phyloP scores from a whole-genome alignment of 2,329 filamentous ascomycete genomes.

The Hirsutella rhossiliensis region DNA sequence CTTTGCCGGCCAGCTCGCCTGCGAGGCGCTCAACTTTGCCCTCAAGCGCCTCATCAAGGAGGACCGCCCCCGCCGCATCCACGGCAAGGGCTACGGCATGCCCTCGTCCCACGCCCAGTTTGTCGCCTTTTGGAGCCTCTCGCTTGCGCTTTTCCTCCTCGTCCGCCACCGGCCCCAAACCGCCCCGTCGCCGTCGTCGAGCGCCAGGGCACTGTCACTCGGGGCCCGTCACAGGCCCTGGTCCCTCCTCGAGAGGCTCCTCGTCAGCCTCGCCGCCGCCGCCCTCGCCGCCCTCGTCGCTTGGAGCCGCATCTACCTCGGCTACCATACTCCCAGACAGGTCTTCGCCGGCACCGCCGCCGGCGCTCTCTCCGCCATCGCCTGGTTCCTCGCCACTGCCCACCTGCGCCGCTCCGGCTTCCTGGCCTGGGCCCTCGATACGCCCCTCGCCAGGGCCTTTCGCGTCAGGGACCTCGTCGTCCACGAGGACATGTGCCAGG shows the following conservation, averaged over 20 bases:
- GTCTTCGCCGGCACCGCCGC: conserved; percentile 69
- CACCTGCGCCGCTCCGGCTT: conserved; percentile 53
- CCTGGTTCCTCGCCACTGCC: conserved; percentile 69
- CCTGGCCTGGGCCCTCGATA: conserved; percentile 60
- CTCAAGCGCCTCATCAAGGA: conserved; percentile 89
- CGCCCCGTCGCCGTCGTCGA: not conserved
- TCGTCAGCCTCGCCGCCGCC: conserved; percentile 42
- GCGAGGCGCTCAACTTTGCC: conserved; percentile 81
- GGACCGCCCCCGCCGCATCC: conserved; percentile 70
- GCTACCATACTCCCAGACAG: conserved; percentile 82
- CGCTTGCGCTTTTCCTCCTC: conserved; percentile 72
- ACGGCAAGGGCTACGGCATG: conserved; percentile 97
- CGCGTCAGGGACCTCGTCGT: conserved; percentile 75
- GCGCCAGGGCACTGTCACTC: not conserved
- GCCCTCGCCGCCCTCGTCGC: conserved; percentile 57
- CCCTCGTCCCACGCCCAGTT: conserved; percentile 91
- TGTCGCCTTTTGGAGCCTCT: conserved; percentile 80
- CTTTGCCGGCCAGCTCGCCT: conserved; percentile 83
- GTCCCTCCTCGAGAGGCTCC: conserved; percentile 46
- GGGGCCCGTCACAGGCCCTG: conserved; percentile 31
- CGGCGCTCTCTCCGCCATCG: conserved; percentile 57
- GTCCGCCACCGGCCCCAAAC: conserved; percentile 47
- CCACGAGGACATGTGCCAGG: conserved; percentile 78
- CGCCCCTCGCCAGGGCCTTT: conserved; percentile 50
- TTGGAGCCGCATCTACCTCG: conserved; percentile 76